A percentile compares a stretch with the other conserved stretches of the same genome.
These are phyloP conservation scores for Blastobotrys ciferrii DNA, from an alignment of 1,139 yeast genomes.

Conservation along the genomic window DNA sequence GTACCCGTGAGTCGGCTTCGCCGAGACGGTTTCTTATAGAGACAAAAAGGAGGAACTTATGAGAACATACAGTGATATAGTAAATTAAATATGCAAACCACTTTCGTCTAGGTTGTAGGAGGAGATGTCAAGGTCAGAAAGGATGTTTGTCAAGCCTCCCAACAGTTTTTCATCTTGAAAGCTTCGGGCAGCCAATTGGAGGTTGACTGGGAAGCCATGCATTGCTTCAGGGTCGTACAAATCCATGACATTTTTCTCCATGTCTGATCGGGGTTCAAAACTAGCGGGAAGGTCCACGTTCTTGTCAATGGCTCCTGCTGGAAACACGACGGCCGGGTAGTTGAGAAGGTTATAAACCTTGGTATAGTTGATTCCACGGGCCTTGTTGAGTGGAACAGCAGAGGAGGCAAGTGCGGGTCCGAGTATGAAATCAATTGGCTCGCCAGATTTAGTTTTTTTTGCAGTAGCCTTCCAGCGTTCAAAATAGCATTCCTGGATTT, in stretches of 20 bases:
- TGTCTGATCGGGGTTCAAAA: conserved; percentile 9
- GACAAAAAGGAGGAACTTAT: no score
- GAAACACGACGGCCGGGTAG: conserved; percentile 47
- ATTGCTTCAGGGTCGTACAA: conserved; percentile 23
- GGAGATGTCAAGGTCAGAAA: background rate
- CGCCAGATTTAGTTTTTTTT: conserved; percentile 18
- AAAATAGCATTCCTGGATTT: conserved; percentile 13
- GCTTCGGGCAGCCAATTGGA: conserved; percentile 10
- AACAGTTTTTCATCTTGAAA: conserved; percentile 9
- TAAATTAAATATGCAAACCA: no score
- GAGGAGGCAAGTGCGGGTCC: conserved; percentile 57
- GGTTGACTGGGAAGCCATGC: conserved; percentile 10
- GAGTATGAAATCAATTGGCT: conserved; percentile 40
- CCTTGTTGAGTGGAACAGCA: conserved; percentile 64
- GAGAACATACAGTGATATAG: no score
- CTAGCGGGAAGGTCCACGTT: conserved; percentile 1
- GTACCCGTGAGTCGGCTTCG: no score
- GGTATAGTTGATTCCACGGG: conserved; percentile 69
- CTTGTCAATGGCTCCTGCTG: conserved; percentile 45
- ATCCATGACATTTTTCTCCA: conserved; percentile 4
- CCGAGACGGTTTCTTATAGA: no score
- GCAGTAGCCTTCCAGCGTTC: conserved; percentile 16
- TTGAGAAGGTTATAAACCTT: conserved; percentile 48
- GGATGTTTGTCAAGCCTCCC: conserved; percentile 9
- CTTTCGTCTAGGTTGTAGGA: background rate